A percentile compares a stretch with the other conserved stretches of the same genome.
phyloP scores from a whole-genome alignment of 2,329 filamentous ascomycete genomes.

The Aspergillus ochraceoroseus region DNA sequence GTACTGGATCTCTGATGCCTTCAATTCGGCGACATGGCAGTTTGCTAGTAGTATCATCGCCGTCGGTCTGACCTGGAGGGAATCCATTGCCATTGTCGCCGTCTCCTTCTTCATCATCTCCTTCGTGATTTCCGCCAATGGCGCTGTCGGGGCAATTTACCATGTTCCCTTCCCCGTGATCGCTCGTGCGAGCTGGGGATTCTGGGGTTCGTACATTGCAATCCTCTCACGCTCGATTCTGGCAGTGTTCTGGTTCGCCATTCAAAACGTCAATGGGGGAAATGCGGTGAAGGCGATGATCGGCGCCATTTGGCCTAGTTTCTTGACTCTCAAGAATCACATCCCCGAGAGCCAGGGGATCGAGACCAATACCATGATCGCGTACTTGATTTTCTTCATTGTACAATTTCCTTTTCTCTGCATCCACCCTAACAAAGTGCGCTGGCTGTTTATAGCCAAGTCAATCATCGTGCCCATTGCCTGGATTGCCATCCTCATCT shows the following conservation, averaged over 20 bases:
- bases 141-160: slow-evolving; percentile 50
- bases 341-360: slow-evolving; percentile 44
- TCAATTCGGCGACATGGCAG: slow-evolving; percentile 54
- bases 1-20: slow-evolving; percentile 52
- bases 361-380: slow-evolving; percentile 45
- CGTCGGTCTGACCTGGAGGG: slow-evolving; percentile 52
- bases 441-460: slow-evolving; percentile 39
- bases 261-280: slow-evolving; percentile 61
- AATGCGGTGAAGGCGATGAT: slow-evolving; percentile 51
- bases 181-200: slow-evolving; percentile 53
- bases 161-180: slow-evolving; percentile 56
- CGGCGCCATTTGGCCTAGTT: slow-evolving; percentile 50
- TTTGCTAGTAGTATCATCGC: slow-evolving; percentile 49
- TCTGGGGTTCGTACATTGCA: slow-evolving; percentile 54
- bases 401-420: slow-evolving; percentile 45
- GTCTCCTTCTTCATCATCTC: slow-evolving; percentile 51
- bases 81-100: slow-evolving; percentile 48
- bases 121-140: slow-evolving; percentile 58
- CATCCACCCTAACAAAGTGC: slow-evolving; percentile 41
- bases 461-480: slow-evolving; percentile 51
- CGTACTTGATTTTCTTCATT: slow-evolving; percentile 44
- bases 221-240: slow-evolving; percentile 52
- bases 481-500: slow-evolving; percentile 59
- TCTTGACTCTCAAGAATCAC: slow-evolving; percentile 33
- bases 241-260: slow-evolving; percentile 60